Percentiles rank a stretch among this genome's conserved stretches.
phyloP scores from a whole-genome alignment of 805 yeast genomes.

The Ogataea ramenticola region DNA sequence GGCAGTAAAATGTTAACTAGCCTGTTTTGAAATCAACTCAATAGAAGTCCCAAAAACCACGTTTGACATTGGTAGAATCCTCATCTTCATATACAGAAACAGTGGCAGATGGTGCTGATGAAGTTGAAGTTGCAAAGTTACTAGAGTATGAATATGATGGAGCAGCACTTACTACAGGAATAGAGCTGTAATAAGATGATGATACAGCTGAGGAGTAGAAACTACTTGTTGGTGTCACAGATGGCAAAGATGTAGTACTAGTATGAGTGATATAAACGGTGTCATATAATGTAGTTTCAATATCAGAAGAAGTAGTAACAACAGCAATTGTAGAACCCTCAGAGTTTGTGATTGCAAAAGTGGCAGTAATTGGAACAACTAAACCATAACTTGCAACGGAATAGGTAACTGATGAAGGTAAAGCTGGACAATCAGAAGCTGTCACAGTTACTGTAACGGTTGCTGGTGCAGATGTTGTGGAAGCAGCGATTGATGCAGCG shows the following conservation, averaged over 20 bases:
- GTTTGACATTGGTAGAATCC: background rate
- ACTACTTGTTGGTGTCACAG: slow-evolving; percentile 3
- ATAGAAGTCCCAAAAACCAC: slow-evolving; percentile 3
- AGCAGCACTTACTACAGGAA: background rate
- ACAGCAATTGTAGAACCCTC: slow-evolving; percentile 21
- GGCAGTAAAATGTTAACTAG: background rate
- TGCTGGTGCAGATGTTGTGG: slow-evolving; percentile 13
- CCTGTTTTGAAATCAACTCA: background rate
- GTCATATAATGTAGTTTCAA: slow-evolving; percentile 18
- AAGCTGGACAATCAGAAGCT: slow-evolving; percentile 3
- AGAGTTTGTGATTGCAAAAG: slow-evolving; percentile 23
- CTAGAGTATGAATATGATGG: background rate
- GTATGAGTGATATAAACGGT: slow-evolving; percentile 9
- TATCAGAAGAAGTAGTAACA: slow-evolving; percentile 21
- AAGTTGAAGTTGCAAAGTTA: background rate
- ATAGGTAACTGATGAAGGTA: slow-evolving; percentile 4
- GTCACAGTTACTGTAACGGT: slow-evolving; percentile 21
- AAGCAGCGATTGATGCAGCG: slow-evolving; percentile 1
- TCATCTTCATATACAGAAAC: background rate
- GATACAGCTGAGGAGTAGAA: background rate
- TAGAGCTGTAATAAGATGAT: slow-evolving; percentile 5
- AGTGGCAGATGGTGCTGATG: background rate
- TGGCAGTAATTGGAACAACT: slow-evolving; percentile 23
- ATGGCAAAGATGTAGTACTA: slow-evolving; percentile 5
- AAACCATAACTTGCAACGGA: slow-evolving; percentile 9